Evolutionary conservation across 2,329 filamentous ascomycete species (phyloP), one percentile per base, ranked within the genome.

Genomic region (Amphichorda felina): DNA sequence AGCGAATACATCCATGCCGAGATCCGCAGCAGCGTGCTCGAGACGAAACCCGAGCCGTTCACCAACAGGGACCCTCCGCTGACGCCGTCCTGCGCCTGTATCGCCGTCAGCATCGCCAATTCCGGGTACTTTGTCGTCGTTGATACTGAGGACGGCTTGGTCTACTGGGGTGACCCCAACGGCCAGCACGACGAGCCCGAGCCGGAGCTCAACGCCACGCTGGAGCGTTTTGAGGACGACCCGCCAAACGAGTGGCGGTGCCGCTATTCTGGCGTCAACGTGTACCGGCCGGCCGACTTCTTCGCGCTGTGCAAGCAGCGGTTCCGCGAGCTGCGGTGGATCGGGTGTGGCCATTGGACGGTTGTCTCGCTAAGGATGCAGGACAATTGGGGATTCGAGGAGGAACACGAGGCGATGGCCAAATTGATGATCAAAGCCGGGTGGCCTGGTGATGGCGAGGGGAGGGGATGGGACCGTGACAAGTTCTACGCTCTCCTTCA

Each of bases 131-230:
- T 30, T 2, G 27, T 43, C 27, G 33, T 43, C 6, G 19, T 45
- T n/a, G 36, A 45, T 18, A 45, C 43, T 15, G 35, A 38, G 2
- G 40, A 43, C 16, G 39, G 39, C 15, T 34, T 29, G 13, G n/a
- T 45, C n/a, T 42, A 43, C 27, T 43, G 43, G 40, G 37, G 35
- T 6, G 5, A 15, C 17, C 30, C 30, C 15, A n/a, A 13, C 8
- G 30, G 8, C 11, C 4, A 21, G 11, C 36, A 22, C 18, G 39
- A 38, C 16, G 7, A 17, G 19, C 22, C 26, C n/a, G 36, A 36
- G 14, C 16, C 28, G 9, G 35, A 31, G 36, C 30, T 24, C 5
- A 17, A 8, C 17, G 26, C 13, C 6, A 14, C 11, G 11, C 6
- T 28, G 26, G 5, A 14, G 26, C 7, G 15, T 11, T 26, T 26